Percentiles rank a stretch among this genome's conserved stretches.
These are phyloP conservation scores for Scutellaria minor DNA, from an alignment of 257 asterid genomes.

Conservation along the genomic window DNA sequence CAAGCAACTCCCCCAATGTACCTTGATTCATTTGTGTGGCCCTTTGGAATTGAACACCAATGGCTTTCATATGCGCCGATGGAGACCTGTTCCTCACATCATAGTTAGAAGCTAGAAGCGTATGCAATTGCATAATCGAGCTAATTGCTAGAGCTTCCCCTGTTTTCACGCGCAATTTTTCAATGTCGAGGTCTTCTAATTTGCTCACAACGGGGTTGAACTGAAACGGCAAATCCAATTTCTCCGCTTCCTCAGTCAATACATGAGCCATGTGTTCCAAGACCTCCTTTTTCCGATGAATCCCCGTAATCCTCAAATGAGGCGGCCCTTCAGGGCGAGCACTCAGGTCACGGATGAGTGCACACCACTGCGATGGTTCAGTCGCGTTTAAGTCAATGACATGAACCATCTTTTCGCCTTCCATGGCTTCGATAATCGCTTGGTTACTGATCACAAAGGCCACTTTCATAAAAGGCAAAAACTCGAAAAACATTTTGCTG, in stretches of 20 bases:
- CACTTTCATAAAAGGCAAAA: constrained; percentile 76
- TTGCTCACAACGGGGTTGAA: constrained; percentile 74
- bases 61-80: constrained; percentile 40
- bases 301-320: constrained; percentile 83
- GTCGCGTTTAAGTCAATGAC: constrained; percentile 72
- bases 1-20: constrained; percentile 71
- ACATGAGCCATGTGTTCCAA: constrained; percentile 85
- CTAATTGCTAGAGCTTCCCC: constrained; percentile 92
- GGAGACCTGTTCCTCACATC: constrained; percentile 55
- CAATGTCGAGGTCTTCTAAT: constrained; percentile 71
- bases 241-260: constrained; percentile 79
- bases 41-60: constrained; percentile 54
- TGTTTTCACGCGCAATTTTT: constrained; percentile 72
- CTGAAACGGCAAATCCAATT: constrained; percentile 87
- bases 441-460: constrained; percentile 81
- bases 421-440: constrained; percentile 92
- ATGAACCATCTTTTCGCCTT: constrained; percentile 94
- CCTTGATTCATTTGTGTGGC: constrained; percentile 50
- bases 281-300: constrained; percentile 71
- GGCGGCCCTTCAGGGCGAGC: constrained; percentile 99
- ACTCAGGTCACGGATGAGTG: constrained; percentile 82
- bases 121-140: constrained; percentile 70
- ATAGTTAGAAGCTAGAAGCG: constrained; percentile 59
- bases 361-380: constrained; percentile 88
- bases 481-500: constrained; percentile 76